These are phyloP conservation scores for Nothophytophthora sp. DNA, from an alignment of 352 stramenopile species.

Conservation along the genomic window DNA sequence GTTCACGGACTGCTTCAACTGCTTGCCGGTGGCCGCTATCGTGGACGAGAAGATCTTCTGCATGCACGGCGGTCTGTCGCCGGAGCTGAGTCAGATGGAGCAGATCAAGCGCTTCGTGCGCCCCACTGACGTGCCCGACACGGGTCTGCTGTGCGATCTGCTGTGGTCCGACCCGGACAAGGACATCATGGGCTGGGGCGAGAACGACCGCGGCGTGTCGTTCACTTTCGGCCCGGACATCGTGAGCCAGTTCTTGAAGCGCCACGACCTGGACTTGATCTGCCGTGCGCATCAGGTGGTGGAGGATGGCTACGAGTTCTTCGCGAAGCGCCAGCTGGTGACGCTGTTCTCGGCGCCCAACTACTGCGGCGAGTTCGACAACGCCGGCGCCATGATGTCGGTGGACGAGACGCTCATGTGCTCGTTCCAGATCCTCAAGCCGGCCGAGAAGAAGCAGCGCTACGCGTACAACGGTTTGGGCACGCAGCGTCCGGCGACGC, in stretches of 20 bases:
- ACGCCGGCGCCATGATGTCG: conserved; percentile 79
- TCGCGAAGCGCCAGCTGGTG: conserved; percentile 11
- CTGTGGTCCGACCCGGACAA: conserved; percentile 98
- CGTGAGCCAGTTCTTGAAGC: conserved; percentile 96
- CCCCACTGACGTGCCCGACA: conserved; percentile 90
- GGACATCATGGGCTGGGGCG: conserved; percentile 98
- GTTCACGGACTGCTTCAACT: conserved; percentile 95
- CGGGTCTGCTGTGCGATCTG: conserved; percentile 97
- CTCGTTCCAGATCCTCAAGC: too few relatives aligned
- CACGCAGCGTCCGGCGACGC: conserved; percentile 57
- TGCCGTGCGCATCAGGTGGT: conserved; percentile 95
- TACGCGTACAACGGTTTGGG: conserved; percentile 68
- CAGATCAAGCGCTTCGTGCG: conserved; percentile 96
- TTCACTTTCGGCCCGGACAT: conserved; percentile 99
- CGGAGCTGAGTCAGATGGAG: conserved; percentile 91
- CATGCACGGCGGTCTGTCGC: conserved; percentile 97
- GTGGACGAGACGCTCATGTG: conserved; percentile 75
- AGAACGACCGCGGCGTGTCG: conserved; percentile 96
- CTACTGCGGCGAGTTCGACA: conserved; percentile 37
- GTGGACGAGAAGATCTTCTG: conserved; percentile 99
- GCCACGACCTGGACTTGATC: conserved; percentile 98
- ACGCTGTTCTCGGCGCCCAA: conserved; percentile 8
- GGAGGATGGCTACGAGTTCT: conserved; percentile 79
- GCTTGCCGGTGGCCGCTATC: conserved; percentile 95
- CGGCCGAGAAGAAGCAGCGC: conserved; percentile 82